A percentile compares a stretch with the other conserved stretches of the same genome.
phyloP scores from a whole-genome alignment of 1,139 yeast species.

The Meyerozyma carpophila region DNA sequence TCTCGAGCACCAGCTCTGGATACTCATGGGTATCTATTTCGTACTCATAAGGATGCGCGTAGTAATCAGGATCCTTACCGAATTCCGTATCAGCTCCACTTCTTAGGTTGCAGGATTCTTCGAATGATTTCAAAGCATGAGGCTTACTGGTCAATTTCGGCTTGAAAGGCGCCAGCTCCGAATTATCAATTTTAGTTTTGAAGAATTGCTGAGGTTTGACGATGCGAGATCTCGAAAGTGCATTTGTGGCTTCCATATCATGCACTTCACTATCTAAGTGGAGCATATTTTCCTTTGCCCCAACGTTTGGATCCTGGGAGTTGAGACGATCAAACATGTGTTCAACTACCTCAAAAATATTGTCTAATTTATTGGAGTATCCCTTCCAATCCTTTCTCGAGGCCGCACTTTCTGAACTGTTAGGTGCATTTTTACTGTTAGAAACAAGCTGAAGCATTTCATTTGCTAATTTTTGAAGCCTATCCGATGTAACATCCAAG shows the following conservation, averaged over 20 bases:
- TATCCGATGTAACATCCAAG: background rate
- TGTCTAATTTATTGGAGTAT: slow-evolving; percentile 60
- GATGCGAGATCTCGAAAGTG: slow-evolving; percentile 32
- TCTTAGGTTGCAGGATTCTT: slow-evolving; percentile 40
- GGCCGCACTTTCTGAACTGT: slow-evolving; percentile 11
- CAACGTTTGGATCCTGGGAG: slow-evolving; percentile 15
- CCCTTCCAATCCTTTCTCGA: slow-evolving; percentile 51
- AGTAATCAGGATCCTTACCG: slow-evolving; percentile 50
- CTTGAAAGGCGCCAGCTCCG: slow-evolving; percentile 65
- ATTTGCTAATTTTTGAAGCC: background rate
- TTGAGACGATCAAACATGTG: slow-evolving; percentile 35
- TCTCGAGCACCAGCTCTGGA: slow-evolving; percentile 50
- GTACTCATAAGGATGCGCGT: slow-evolving; percentile 72
- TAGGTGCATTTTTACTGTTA: background rate
- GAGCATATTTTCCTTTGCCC: slow-evolving; percentile 13
- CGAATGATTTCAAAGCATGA: slow-evolving; percentile 51
- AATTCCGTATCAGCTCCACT: slow-evolving; percentile 30
- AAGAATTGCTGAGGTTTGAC: slow-evolving; percentile 73
- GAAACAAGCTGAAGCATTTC: background rate
- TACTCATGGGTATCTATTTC: slow-evolving; percentile 74
- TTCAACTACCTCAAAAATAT: slow-evolving; percentile 66
- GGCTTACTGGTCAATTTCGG: slow-evolving; percentile 75
- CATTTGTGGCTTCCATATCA: slow-evolving; percentile 7
- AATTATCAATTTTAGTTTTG: slow-evolving; percentile 56
- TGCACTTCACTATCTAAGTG: slow-evolving; percentile 41